Evolutionary conservation across 805 yeast genomes (phyloP).

Genomic region (Candida verbasci): DNA sequence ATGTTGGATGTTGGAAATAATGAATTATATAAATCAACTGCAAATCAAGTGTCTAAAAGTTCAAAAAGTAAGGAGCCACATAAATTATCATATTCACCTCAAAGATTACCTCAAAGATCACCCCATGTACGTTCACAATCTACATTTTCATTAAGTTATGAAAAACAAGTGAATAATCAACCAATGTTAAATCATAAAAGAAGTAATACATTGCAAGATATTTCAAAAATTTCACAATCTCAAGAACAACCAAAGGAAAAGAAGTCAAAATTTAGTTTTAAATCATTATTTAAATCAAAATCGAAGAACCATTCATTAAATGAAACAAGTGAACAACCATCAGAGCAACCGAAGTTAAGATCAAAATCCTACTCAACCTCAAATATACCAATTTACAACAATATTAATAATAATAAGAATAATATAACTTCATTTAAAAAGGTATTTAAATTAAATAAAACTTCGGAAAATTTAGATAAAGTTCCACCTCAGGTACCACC

Average conservation of each 20-base stretch:
- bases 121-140: slow-evolving; percentile 21
- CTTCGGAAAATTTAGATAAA: slow-evolving; percentile 14
- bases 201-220: slow-evolving; percentile 19
- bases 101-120: slow-evolving; percentile 6
- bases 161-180: slow-evolving; percentile 7
- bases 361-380: slow-evolving; percentile 29
- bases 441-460: slow-evolving; percentile 20
- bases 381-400: slow-evolving; percentile 15
- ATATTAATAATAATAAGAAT: background rate
- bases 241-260: slow-evolving; percentile 7
- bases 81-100: too few relatives aligned
- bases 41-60: slow-evolving; percentile 1
- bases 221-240: slow-evolving; percentile 2
- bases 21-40: slow-evolving; percentile 1
- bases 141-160: slow-evolving; percentile 12
- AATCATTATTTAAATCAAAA: slow-evolving; percentile 33
- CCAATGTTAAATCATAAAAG: slow-evolving; percentile 9
- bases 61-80: background rate
- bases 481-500: background rate
- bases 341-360: slow-evolving; percentile 12
- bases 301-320: slow-evolving; percentile 25
- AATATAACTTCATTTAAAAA: slow-evolving; percentile 10
- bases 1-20: slow-evolving; percentile 5
- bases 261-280: slow-evolving; percentile 35
- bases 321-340: slow-evolving; percentile 5